Base-by-base conservation (phyloP, 495 filamentous ascomycete genomes). In the Neurospora sp. region DNA sequence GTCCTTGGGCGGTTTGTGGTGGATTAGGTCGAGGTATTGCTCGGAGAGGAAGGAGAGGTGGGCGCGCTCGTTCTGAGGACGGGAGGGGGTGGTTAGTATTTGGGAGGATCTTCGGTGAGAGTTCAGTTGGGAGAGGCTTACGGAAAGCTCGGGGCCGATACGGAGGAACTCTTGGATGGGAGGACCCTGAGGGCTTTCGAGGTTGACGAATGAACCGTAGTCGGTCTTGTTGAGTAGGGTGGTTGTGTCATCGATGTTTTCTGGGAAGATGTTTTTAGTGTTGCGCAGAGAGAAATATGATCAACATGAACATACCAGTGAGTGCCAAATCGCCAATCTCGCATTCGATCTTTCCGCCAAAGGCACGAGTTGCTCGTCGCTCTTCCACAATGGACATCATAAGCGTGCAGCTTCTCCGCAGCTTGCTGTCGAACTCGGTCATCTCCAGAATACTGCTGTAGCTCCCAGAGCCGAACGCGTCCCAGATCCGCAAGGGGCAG, bases 331-430 rank as follows among this genome's bases (percentile, higher is more conserved):
- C 80, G 31, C 78, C 77, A n/a, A 84, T 80, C 12, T 81, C 73
- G n/a, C 20, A 44, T 14, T 84, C 83, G n/a, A 72, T 71, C 76
- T 79, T 82, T 3, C 77, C 79, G 5, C 78, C 76, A 31, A 81
- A 82, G 35, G 77, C 76, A 37, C 85, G 76, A 12, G 76, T 75
- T 5, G 80, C 82, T 38, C 84, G 81, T 40, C 82, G 79, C 68
- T 82, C 81, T 66, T 89, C 87, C 16, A 87, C 75, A 7, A 84
- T 73, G 31, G 83, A 80, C 78, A 85, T 82, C 69, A 80, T 80
- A 3, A 83, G 69, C 1, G 83, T 83, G 68, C 83, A 82, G 73
- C 83, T 87, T 40, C 75, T 71, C 5, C 78, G 75, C 61, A 87
- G 79, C 14, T 72, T 78, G 35, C 82, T 72, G 38, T 81, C 79